Evolutionary conservation across 2,329 filamentous ascomycete species (phyloP), one percentile per base, ranked within the genome.

Genomic region (Pezicula radicicola): DNA sequence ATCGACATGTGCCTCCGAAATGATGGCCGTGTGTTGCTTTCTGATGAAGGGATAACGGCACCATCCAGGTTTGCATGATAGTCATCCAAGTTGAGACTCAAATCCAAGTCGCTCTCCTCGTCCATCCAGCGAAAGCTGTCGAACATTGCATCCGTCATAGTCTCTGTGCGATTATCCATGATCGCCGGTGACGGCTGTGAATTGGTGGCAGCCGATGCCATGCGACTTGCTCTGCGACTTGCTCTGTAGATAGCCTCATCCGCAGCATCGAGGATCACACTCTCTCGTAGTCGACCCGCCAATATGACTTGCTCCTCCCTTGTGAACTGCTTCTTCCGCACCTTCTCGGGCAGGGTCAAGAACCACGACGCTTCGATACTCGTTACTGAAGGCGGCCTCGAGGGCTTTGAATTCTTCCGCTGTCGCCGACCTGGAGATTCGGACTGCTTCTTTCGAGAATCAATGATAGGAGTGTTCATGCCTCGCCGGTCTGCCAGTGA

Each of bases 91-190:
- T 77, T 78, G 36, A 92, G 75, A 42, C 80, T 75, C 21, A 87
- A 68, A 60, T 92, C 87, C 30, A 92, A 72, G 48, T 88, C 81
- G 16, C 85, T 80, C 49, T 89, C 84, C 52, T 89, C 85, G 28
- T 91, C 87, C 25, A 91, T 72, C 86, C 87, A 90, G 46, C 84
- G 78, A 59, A 91, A 87, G 63, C 78, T 85, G 55, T 90, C 83
- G 46, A 83, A 81, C 52, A 88, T 64, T 4, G 59, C 55, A 35
- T 61, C 61, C 27, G 60, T 56, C 54, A 67, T 66, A 40, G 54
- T 59, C 6, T 27, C 57, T 37, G 54, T 58, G 46, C 55, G 40
- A 16, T 46, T 51, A 9, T 58, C 59, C 19, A 54, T 51, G 47
- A 54, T 63, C 57, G 55, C 59, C 60, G 55, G 55, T 40, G 46